These are phyloP conservation scores for Globisporangium nunn DNA, from an alignment of 352 stramenopile genomes.

Conservation along the genomic window DNA sequence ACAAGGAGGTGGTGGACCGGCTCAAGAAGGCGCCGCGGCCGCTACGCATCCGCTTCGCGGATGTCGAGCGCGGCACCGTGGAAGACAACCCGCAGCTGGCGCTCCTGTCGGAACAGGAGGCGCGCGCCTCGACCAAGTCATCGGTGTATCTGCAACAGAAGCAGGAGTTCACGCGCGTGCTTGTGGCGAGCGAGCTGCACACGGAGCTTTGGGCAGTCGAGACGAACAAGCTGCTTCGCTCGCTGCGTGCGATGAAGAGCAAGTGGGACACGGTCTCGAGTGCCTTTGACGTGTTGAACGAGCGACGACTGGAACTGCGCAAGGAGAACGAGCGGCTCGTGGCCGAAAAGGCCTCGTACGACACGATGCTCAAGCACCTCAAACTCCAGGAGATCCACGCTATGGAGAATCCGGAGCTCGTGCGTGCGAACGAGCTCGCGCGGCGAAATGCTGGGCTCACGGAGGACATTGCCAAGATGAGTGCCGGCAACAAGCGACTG, in stretches of 20 bases:
- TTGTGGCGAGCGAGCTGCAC: constrained; percentile 76
- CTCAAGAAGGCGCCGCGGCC: constrained; percentile 66
- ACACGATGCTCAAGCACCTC: constrained; percentile 77
- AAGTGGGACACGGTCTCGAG: constrained; percentile 71
- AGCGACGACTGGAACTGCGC: constrained; percentile 45
- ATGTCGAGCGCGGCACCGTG: constrained; percentile 70
- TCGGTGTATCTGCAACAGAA: constrained; percentile 77
- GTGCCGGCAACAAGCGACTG: constrained; percentile 73
- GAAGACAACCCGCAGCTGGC: constrained; percentile 59
- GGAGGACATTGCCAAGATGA: constrained; percentile 83
- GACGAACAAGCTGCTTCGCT: constrained; percentile 71
- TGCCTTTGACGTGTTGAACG: constrained; percentile 64
- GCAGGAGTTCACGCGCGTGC: constrained; percentile 68
- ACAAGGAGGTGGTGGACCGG: constrained; percentile 77
- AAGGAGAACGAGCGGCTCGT: constrained; percentile 71
- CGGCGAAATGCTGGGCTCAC: constrained; percentile 69
- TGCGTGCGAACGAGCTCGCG: constrained; percentile 66
- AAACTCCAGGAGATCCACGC: constrained; percentile 63
- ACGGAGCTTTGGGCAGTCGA: constrained; percentile 84
- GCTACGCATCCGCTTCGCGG: constrained; percentile 74
- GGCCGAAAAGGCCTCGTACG: constrained; percentile 66
- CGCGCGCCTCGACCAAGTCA: constrained; percentile 27
- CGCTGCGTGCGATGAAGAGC: constrained; percentile 37
- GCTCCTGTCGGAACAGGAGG: constrained; percentile 13
- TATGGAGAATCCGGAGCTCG: constrained; percentile 76